A percentile compares a stretch with the other conserved stretches of the same genome.
Conservation (phyloP, 1,139 yeast genomes). For the Geotrichum aggregatum region DNA sequence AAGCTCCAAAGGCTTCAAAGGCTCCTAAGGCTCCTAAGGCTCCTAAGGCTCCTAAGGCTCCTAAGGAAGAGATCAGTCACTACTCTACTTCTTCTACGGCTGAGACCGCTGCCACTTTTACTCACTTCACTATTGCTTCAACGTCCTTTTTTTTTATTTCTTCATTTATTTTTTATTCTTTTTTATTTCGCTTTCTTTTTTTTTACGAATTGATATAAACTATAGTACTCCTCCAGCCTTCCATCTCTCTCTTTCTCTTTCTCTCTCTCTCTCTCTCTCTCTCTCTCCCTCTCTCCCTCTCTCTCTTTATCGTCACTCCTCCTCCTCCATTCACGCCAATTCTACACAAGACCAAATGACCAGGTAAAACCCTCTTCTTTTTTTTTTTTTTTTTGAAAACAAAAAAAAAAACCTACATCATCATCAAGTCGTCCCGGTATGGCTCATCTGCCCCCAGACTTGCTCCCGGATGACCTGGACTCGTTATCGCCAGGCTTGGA, state of each 20-base stretch:
- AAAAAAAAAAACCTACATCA: not conserved
- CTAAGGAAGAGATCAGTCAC: no score
- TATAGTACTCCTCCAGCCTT: not conserved
- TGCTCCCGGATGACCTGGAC: slow-evolving; percentile 1
- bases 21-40: no score
- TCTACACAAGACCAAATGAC: not conserved
- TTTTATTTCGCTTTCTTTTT: not conserved
- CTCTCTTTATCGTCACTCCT: no score
- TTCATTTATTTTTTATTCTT: not conserved
- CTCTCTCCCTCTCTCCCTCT: not conserved
- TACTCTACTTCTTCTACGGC: no score
- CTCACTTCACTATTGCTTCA: not conserved
- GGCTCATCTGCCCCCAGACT: not conserved
- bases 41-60: no score
- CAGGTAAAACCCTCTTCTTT: not conserved
- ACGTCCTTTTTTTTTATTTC: not conserved
- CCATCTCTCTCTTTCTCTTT: no score
- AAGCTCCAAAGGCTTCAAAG: no score
- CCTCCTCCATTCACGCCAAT: not conserved
- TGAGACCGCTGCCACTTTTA: no score
- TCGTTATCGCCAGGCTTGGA: slow-evolving; percentile 9
- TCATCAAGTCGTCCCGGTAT: not conserved
- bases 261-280: not conserved
- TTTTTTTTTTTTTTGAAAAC: no score
- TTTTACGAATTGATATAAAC: not conserved